These are phyloP conservation scores for Amaranthus tricolor DNA, from an alignment of 179 eudicot genomes.

Conservation along the genomic window DNA sequence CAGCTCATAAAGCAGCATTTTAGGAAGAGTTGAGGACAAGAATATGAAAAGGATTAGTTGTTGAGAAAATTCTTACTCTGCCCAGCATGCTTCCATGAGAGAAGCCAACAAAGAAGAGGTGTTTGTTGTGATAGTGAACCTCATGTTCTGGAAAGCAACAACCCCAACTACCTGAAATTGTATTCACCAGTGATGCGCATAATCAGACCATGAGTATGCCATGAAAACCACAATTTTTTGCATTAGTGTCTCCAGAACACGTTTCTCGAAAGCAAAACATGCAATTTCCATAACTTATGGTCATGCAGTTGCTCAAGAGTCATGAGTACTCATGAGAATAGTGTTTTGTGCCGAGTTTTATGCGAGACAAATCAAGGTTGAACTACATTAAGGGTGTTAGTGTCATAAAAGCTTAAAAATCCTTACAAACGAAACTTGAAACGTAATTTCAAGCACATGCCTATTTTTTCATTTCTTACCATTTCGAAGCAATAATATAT, in stretches of 20 bases:
- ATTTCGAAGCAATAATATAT: too few species aligned
- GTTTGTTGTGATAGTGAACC: slow-evolving; percentile 70
- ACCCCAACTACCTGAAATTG: slow-evolving; percentile 87
- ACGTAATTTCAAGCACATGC: too few species aligned
- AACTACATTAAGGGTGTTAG: too few species aligned
- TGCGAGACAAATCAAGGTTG: too few species aligned
- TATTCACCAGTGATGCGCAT: not conserved
- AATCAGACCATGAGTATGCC: too few species aligned
- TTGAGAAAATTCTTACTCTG: slow-evolving; percentile 56
- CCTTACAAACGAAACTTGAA: too few species aligned
- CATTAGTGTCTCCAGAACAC: too few species aligned
- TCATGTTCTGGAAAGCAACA: slow-evolving; percentile 92
- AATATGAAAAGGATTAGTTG: not conserved
- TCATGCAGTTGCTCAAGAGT: not conserved
- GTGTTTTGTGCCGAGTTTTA: too few species aligned
- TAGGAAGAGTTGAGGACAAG: not conserved
- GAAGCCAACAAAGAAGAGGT: slow-evolving; percentile 75
- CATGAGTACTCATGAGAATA: too few species aligned
- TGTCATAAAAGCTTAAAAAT: too few species aligned
- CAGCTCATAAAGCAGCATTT: not conserved
- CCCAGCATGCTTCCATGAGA: slow-evolving; percentile 96
- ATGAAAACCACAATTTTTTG: too few species aligned
- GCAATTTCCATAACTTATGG: not conserved
- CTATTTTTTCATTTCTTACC: too few species aligned
- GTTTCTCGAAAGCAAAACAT: not conserved